Base-by-base conservation (phyloP, 768 basidiomycete species). In the Amanita rimosa region DNA sequence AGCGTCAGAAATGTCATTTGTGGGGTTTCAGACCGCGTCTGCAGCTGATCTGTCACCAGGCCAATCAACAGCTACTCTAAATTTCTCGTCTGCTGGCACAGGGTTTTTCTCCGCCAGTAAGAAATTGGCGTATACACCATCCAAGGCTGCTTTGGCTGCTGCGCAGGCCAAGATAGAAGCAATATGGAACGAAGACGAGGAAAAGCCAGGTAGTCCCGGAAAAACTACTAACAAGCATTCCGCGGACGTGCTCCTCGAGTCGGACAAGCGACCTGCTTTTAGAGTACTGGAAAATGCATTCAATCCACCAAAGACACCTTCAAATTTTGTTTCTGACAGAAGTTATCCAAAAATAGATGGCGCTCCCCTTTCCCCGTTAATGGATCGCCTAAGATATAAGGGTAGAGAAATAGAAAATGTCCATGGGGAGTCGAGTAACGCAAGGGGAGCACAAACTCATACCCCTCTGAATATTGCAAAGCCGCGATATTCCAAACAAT, bases 81-180 rank as follows among this genome's bases (percentile, higher is more conserved):
- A 44, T n/a, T 43, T 49, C 19, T 31, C 22, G 17, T 35, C 48
- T 13, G 41, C 48, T 10, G 38, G 38, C 21, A 33, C 49, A 27
- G 66, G 63, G 31, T 64, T 70, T 44, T 57, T 55, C 50, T 65
- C 57, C 41, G 65, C 68, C 9, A 60, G 61, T 2, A 60, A 65
- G 9, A 65, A 71, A 36, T 62, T 65, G n/a, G 53, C 68, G 8
- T 56, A 79, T 16, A 58, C 62, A 11, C 82, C 82, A 1, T 83
- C 81, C 4, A 67, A 64, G 27, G 64, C 64, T 19, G 78, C 83
- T 1, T 58, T 83, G 6, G 73, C 69, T 6, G 71, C 71, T 54
- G 83, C 82, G 1, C 62, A 73, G 60, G 72, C 72, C 37, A 75
- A 68, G 53, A 65, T 80, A 57, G 65, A 62, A 22, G 62, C 60